Evolutionary conservation across 768 basidiomycete genomes (phyloP).

Genomic region (Glaciozyma antarctica): DNA sequence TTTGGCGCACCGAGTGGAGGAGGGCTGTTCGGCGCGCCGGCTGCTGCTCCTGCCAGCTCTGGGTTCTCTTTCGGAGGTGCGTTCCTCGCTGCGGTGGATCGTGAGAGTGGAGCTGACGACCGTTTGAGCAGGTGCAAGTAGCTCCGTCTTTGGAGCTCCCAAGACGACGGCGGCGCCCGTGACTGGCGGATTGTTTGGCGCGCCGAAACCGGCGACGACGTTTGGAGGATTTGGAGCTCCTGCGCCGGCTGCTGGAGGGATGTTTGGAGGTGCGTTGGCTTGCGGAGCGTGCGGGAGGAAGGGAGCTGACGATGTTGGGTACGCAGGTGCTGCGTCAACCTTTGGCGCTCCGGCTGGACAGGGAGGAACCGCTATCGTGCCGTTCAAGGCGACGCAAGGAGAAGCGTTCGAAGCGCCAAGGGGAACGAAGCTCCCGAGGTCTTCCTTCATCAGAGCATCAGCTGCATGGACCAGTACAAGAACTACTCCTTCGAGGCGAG

Average conservation of each 20-base stretch:
- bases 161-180: constrained; percentile 20
- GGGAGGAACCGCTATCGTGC: constrained; percentile 21
- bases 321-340: neutral
- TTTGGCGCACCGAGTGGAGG: constrained; percentile 17
- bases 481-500: constrained; percentile 68
- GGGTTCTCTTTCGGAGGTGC: no score
- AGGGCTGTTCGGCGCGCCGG: constrained; percentile 10
- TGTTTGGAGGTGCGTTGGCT: constrained; percentile 22
- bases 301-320: no score
- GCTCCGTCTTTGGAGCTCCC: constrained; percentile 18
- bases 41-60: neutral
- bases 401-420: constrained; percentile 22
- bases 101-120: neutral
- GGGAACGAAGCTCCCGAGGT: constrained; percentile 43
- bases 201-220: neutral
- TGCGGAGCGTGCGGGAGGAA: neutral
- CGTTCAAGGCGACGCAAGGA: constrained; percentile 26
- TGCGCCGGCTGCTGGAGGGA: constrained; percentile 1
- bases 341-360: constrained; percentile 15
- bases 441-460: constrained; percentile 60
- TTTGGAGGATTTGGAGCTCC: constrained; percentile 30
- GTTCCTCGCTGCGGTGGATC: constrained; percentile 9
- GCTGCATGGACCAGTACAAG: constrained; percentile 66
- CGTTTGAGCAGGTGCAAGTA: constrained; percentile 1
- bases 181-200: no score